A percentile compares a stretch with the other conserved stretches of the same genome.
Conservation (phyloP, 208 protist species). For the Cochliopodium minus region DNA sequence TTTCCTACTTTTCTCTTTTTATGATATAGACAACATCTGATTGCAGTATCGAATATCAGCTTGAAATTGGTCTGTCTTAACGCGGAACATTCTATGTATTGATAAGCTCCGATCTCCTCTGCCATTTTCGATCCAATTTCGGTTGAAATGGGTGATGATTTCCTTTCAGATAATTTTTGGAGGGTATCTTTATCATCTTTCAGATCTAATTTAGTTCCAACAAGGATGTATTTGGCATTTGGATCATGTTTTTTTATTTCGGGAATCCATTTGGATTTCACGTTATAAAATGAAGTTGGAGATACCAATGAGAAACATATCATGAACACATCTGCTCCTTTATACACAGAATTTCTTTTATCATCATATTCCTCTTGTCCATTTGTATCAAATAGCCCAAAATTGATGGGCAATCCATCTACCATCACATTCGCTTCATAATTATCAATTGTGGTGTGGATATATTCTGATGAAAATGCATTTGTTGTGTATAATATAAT, state of each 20-base stretch:
- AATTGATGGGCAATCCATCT: conserved; percentile 26
- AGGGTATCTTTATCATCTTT: conserved; percentile 38
- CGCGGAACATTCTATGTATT: conserved; percentile 71
- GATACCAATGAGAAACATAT: conserved; percentile 57
- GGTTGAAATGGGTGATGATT: conserved; percentile 20
- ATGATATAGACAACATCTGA: conserved; percentile 19
- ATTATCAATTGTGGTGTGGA: conserved; percentile 62
- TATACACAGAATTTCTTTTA: conserved; percentile 41
- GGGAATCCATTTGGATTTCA: conserved; percentile 16
- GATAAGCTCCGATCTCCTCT: conserved; percentile 43
- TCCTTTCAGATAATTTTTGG: conserved; percentile 28
- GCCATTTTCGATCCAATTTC: conserved; percentile 37
- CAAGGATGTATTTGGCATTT: neutral
- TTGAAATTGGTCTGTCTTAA: conserved; percentile 54
- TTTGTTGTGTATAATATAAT: conserved; percentile 26
- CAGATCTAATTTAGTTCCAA: conserved; percentile 64
- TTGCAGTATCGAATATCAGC: conserved; percentile 54
- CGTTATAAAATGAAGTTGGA: conserved; percentile 41
- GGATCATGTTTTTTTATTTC: conserved; percentile 27
- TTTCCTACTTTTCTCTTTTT: too few relatives aligned
- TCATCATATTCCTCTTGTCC: conserved; percentile 70
- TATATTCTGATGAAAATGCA: conserved; percentile 30
- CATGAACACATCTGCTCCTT: conserved; percentile 51
- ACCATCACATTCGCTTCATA: conserved; percentile 51
- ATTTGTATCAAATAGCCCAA: conserved; percentile 52